Percentiles rank a stretch among this genome's conserved stretches.
These are phyloP conservation scores for Didymella pinodella DNA, from an alignment of 2,329 filamentous ascomycete species.

Conservation along the genomic window DNA sequence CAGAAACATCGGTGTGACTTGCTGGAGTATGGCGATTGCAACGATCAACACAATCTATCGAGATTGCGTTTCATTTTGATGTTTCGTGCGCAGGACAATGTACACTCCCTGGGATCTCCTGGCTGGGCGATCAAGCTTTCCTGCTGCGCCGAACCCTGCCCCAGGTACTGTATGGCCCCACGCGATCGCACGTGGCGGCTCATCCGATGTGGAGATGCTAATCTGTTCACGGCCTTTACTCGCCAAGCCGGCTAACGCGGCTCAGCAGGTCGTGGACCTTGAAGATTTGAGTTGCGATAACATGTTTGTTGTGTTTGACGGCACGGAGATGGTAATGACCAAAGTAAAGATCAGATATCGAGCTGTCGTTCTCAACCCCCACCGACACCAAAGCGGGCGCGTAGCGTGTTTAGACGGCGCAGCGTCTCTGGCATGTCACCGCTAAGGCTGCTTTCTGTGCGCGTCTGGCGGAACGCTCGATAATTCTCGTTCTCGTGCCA, in stretches of 20 bases:
- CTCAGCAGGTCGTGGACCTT: slow-evolving; percentile 5
- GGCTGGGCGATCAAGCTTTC: not conserved
- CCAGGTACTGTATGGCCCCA: not conserved
- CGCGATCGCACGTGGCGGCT: slow-evolving; percentile 16
- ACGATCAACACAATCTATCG: slow-evolving; percentile 8
- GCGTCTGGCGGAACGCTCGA: slow-evolving; percentile 43
- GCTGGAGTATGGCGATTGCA: slow-evolving; percentile 3
- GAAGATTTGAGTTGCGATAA: not conserved
- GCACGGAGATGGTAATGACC: not conserved
- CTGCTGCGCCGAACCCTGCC: slow-evolving; percentile 1
- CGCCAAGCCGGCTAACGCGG: slow-evolving; percentile 8
- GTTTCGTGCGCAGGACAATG: not conserved
- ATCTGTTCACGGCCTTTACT: slow-evolving; percentile 2
- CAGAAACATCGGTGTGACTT: slow-evolving; percentile 29
- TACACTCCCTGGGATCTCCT: not conserved
- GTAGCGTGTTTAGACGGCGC: slow-evolving; percentile 45
- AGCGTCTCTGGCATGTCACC: slow-evolving; percentile 45
- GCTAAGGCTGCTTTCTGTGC: slow-evolving; percentile 35
- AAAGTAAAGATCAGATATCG: slow-evolving; percentile 1
- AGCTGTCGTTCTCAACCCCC: slow-evolving; percentile 36
- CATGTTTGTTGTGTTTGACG: not conserved
- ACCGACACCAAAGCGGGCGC: slow-evolving; percentile 45
- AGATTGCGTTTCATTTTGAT: not conserved
- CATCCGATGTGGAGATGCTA: slow-evolving; percentile 3
- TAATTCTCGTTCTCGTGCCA: slow-evolving; percentile 53